A percentile compares a stretch with the other conserved stretches of the same genome.
These are phyloP conservation scores for Forsythia suspensa DNA, from an alignment of 257 asterid species.

Conservation along the genomic window DNA sequence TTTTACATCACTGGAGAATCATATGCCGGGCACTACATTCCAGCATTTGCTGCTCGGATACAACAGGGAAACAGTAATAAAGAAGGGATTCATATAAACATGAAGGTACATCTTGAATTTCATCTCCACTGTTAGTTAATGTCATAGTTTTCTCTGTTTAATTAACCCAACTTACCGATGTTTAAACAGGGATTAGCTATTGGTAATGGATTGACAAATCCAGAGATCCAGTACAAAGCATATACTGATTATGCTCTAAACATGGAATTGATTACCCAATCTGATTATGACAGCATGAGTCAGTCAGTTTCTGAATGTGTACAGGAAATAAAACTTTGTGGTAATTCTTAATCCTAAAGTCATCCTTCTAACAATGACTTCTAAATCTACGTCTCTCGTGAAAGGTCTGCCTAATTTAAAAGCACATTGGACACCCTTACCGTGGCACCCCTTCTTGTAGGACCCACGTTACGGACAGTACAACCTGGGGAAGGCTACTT, in stretches of 20 bases:
- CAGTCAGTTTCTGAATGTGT: constrained; percentile 27
- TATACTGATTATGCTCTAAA: constrained; percentile 47
- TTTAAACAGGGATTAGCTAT: constrained; percentile 35
- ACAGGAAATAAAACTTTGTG: constrained; percentile 24
- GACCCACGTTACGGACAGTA: neutral
- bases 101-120: constrained; percentile 20
- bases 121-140: neutral
- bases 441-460: neutral
- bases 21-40: constrained; percentile 61
- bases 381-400: neutral
- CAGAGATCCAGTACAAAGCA: constrained; percentile 44
- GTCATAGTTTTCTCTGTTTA: neutral
- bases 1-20: constrained; percentile 61
- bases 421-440: neutral
- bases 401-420: neutral
- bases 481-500: neutral
- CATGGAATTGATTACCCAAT: constrained; percentile 31
- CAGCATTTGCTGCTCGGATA: constrained; percentile 48
- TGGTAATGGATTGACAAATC: constrained; percentile 45
- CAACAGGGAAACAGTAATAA: constrained; percentile 34
- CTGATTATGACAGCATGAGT: constrained; percentile 18
- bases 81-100: constrained; percentile 29
- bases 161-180: neutral
- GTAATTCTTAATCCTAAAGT: constrained; percentile 17
- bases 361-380: neutral